phyloP scores from a whole-genome alignment of 1,284 basidiomycete genomes.

The Tilletia horrida region DNA sequence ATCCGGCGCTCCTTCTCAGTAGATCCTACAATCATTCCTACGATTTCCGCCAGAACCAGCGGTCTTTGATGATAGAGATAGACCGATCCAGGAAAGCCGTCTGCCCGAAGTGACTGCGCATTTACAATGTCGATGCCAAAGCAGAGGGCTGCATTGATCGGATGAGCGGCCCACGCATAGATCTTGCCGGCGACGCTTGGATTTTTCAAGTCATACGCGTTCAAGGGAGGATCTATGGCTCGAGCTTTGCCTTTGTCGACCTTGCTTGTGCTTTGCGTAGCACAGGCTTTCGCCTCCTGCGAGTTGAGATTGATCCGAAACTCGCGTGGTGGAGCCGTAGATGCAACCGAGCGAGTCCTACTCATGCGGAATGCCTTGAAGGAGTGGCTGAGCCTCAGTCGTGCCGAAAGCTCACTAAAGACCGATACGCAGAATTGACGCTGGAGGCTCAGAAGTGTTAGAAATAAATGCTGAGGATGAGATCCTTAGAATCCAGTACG shows the following conservation, averaged over 20 bases:
- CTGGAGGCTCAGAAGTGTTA: too few relatives aligned
- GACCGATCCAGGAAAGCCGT: constrained; percentile 19
- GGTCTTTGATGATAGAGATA: constrained; percentile 29
- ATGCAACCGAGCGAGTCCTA: too few relatives aligned
- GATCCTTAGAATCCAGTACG: too few relatives aligned
- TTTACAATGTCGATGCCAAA: constrained; percentile 4
- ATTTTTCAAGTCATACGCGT: not conserved
- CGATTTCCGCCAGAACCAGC: constrained; percentile 25
- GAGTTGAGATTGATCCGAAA: too few relatives aligned
- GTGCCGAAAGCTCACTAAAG: too few relatives aligned
- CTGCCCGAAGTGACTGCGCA: not conserved
- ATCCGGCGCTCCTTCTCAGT: constrained; percentile 29
- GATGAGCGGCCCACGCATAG: constrained; percentile 15
- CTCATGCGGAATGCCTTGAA: too few relatives aligned
- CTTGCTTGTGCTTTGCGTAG: too few relatives aligned
- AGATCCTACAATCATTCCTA: constrained; percentile 34
- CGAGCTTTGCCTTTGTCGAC: constrained; percentile 4
- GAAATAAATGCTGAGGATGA: too few relatives aligned
- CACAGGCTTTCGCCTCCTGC: too few relatives aligned
- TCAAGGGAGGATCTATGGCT: not conserved
- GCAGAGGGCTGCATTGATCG: constrained; percentile 9
- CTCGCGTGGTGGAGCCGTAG: too few relatives aligned
- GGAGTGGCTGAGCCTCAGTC: too few relatives aligned
- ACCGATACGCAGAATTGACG: too few relatives aligned
- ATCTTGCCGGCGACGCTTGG: not conserved